These are phyloP conservation scores for Ensete ventricosum DNA, from an alignment of 176 grass and related monocot species.

Conservation along the genomic window DNA sequence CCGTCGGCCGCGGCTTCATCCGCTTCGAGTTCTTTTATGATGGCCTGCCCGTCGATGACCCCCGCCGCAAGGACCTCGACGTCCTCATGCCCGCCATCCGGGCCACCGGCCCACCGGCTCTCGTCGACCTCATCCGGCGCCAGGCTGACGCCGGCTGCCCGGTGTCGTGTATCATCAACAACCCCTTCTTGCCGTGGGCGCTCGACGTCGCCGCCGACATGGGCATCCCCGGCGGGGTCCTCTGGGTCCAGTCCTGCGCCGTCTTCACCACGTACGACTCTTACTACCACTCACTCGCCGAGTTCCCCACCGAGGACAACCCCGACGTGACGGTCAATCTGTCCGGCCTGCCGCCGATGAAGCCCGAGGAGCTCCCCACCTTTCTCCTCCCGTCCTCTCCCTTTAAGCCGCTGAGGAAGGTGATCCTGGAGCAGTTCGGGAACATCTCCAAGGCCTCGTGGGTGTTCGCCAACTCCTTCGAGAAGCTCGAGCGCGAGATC, in stretches of 20 bases:
- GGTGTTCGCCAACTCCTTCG: slow-evolving; percentile 71
- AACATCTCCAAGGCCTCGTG: slow-evolving; percentile 42
- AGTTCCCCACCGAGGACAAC: slow-evolving; percentile 43
- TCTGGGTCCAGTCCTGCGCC: slow-evolving; percentile 79
- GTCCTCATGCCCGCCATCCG: slow-evolving; percentile 35
- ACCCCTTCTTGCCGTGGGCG: slow-evolving; percentile 72
- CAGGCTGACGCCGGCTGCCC: slow-evolving; percentile 41
- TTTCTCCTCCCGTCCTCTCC: slow-evolving; percentile 57
- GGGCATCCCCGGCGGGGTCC: slow-evolving; percentile 50
- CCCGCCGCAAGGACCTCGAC: slow-evolving; percentile 6
- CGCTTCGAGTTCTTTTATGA: slow-evolving; percentile 74
- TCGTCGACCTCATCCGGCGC: slow-evolving; percentile 29
- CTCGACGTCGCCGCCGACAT: slow-evolving; percentile 37
- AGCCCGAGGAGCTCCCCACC: slow-evolving; percentile 46
- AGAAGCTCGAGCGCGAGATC: slow-evolving; percentile 42
- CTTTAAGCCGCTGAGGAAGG: slow-evolving; percentile 30
- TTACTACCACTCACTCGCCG: slow-evolving; percentile 30
- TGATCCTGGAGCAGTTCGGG: slow-evolving; percentile 40
- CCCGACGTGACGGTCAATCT: slow-evolving; percentile 17
- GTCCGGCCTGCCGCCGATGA: slow-evolving; percentile 47
- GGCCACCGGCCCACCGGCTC: slow-evolving; percentile 9
- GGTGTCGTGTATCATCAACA: slow-evolving; percentile 48
- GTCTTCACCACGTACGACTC: slow-evolving; percentile 77
- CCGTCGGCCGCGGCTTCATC: slow-evolving; percentile 36
- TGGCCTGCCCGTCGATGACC: neutral